phyloP scores from a whole-genome alignment of 371 early-diverging fungal genomes.

The Mucor saturninus region DNA sequence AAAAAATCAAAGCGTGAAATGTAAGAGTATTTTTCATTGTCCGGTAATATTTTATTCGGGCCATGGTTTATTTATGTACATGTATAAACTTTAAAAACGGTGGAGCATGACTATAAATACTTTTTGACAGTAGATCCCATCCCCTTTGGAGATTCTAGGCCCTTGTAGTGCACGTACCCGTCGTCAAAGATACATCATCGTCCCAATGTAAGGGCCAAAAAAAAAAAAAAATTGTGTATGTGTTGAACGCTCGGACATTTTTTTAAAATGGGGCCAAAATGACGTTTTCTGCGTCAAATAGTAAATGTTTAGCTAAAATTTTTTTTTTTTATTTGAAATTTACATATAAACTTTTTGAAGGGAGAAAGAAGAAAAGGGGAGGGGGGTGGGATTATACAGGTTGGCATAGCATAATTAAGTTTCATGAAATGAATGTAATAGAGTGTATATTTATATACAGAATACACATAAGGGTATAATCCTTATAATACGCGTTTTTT shows the following conservation, averaged over 20 bases:
- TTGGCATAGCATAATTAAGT: not conserved
- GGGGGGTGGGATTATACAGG: not conserved
- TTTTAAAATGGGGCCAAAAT: not conserved
- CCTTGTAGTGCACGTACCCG: not conserved
- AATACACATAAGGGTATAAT: slow-evolving; percentile 3
- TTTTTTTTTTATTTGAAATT: not conserved
- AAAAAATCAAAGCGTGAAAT: too few species aligned
- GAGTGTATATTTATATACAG: slow-evolving; percentile 4
- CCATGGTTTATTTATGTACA: too few species aligned
- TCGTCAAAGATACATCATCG: not conserved
- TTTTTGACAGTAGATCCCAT: slow-evolving; percentile 3
- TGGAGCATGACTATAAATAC: not conserved
- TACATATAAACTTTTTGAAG: not conserved
- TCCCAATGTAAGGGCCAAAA: not conserved
- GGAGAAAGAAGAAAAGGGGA: not conserved
- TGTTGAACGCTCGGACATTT: slow-evolving; percentile 1
- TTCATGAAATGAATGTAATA: slow-evolving; percentile 7
- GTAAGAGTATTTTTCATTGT: too few species aligned
- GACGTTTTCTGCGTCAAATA: slow-evolving; percentile 1
- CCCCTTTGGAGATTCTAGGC: not conserved
- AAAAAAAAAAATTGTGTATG: too few species aligned
- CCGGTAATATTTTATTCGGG: too few species aligned
- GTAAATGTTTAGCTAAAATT: not conserved
- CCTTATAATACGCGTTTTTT: not conserved
- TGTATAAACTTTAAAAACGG: not conserved